Base-by-base conservation (phyloP, 2,329 filamentous ascomycete species). In the Pseudogymnoascus sp. region DNA sequence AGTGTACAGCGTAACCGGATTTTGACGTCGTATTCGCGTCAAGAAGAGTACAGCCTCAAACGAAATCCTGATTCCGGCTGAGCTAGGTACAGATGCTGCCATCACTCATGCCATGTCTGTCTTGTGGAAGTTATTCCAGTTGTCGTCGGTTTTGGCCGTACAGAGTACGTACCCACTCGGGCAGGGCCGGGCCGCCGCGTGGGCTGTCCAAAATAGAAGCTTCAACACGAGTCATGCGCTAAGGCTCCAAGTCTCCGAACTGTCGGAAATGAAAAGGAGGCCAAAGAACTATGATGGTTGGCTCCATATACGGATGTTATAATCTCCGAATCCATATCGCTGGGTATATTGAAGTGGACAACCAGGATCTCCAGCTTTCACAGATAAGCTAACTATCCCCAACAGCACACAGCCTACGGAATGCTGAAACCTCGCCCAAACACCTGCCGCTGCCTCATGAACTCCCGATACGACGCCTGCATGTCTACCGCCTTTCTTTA, bases 181-280 rank as follows among this genome's bases (percentile, higher is more conserved):
- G 26, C 46, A 53, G 46, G 46, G 46, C 46, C 46, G 46, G 46
- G 46, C 46, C 46, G 46, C 12, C 46, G 46, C 46, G 46, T 53
- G 46, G 46, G 26, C 4, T 31, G 26, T 53, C 46, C 46, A 53
- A 53, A 53, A 53, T 53, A 53, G 26, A 53, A 31, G 46, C 46
- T 31, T 53, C 46, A 53, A n/a, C 46, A 12, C 46, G 10, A 19
- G 46, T 53, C 46, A 53, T 53, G 46, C 46, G 46, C 46, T 31
- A 53, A 16, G 46, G 26, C 26, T 10, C 24, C 11, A 14, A 31
- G 26, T 53, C 46, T 53, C 46, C 46, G 11, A 31, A 16, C 46
- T 53, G 46, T 53, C 46, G 46, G 46, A 53, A 31, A 53, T 53
- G 24, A 24, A 31, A 31, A 26, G 3, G 46, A 31, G 26, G 31